Conservation (phyloP, 768 basidiomycete species). For the Boletus insuetus region DNA sequence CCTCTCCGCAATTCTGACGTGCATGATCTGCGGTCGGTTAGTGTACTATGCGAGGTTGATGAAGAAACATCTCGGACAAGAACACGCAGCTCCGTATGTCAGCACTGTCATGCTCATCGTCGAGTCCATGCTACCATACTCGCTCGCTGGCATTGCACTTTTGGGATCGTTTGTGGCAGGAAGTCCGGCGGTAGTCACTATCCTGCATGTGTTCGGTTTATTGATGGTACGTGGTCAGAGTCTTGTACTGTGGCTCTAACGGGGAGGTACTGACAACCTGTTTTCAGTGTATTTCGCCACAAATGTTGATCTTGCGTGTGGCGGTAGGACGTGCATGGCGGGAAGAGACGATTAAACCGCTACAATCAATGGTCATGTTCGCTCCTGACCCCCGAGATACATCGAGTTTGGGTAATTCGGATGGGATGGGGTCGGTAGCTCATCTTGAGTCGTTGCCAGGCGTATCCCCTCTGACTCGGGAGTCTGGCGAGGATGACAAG, state of each 20-base stretch:
- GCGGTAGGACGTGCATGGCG: background rate
- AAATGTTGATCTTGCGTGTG: slow-evolving; percentile 12
- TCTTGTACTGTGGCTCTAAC: background rate
- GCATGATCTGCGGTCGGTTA: slow-evolving; percentile 8
- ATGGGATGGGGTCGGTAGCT: no score
- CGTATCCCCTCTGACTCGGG: no score
- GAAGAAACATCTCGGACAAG: no score
- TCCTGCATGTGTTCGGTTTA: no score
- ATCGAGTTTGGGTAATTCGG: no score
- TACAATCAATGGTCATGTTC: no score
- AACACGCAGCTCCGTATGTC: background rate
- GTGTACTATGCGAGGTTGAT: background rate
- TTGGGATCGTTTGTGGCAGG: background rate
- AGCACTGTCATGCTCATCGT: no score
- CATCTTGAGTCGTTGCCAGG: no score
- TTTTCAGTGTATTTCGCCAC: slow-evolving; percentile 12
- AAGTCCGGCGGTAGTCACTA: background rate
- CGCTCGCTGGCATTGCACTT: slow-evolving; percentile 1
- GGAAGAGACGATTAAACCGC: no score
- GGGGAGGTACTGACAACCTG: background rate
- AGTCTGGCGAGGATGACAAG: no score
- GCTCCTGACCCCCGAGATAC: no score
- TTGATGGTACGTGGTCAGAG: slow-evolving; percentile 5
- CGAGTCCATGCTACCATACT: no score
- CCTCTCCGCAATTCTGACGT: slow-evolving; percentile 4